Evolutionary conservation across 352 stramenopile genomes (phyloP), one percentile per base, ranked within the genome.

Genomic region (Globisporangium polare): DNA sequence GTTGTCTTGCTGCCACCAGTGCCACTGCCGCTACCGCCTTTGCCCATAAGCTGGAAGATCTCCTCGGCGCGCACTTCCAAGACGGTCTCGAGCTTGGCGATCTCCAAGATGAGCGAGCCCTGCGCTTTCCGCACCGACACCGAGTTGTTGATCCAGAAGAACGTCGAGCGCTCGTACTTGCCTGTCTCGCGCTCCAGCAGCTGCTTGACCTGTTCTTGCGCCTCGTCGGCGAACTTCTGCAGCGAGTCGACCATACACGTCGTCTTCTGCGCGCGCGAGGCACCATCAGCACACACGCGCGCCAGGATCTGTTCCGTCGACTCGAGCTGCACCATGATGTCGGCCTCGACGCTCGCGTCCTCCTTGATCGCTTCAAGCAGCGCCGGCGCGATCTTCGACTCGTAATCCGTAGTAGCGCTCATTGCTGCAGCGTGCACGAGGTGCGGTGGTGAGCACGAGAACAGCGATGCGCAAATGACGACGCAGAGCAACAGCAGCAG

Each of bases 111-210:
- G 6, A 89, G 65, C 43, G 71, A 63, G 15, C 58, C 60, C 15
- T 68, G 62, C 1, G 70, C 75, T 27, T 73, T 68, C 51, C 75
- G 73, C n/a, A 89, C 62, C 8, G 71, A 73, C 17, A 87, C 75
- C 29, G 77, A 85, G 63, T 85, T 87, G 72, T 79, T 77, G 67
- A 89, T 89, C 80, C 80, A 89, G 53, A 89, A 70, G 45, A 81
- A 87, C 53, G 53, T 64, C 52, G 68, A 67, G 60, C 66, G 63
- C 35, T 43, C 57, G 60, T 70, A 87, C 37, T 78, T 69, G 26
- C 53, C 62, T 17, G 46, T 42, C 27, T 71, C 62, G 3, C 61
- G 46, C 9, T 33, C 66, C 29, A 89, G 61, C 51, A 89, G 57
- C 51, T 75, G 70, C 39, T 74, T 77, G 10, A 89, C 68, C 3